Evolutionary conservation across 2,329 filamentous ascomycete genomes (phyloP).

Genomic region (Fusarium devonianum): DNA sequence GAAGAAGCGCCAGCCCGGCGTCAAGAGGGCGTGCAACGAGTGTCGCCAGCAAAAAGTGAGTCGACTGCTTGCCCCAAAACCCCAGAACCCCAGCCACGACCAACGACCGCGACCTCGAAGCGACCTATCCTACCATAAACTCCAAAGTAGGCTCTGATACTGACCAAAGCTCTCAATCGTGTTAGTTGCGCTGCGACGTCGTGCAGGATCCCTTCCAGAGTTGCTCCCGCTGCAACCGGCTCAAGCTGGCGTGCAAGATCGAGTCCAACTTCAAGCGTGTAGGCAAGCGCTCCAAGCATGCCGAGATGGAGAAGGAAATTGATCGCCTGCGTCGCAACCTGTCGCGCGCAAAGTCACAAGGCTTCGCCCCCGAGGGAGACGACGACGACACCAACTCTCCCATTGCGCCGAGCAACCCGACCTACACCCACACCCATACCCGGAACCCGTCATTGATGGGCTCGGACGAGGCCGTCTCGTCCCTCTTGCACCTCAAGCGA

Average conservation of each 20-base stretch:
- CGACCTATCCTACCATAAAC: no score
- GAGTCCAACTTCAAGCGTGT: conserved; percentile 88
- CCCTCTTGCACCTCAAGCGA: conserved; percentile 70
- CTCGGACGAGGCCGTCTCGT: conserved; percentile 73
- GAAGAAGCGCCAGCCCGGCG: conserved; percentile 70
- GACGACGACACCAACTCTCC: conserved; percentile 68
- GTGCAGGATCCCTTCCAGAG: conserved; percentile 80
- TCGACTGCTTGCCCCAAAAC: conserved; percentile 31
- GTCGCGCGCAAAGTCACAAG: conserved; percentile 65
- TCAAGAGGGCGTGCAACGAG: conserved; percentile 84
- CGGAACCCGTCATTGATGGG: conserved; percentile 71
- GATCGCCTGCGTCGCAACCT: conserved; percentile 70
- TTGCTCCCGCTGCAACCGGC: conserved; percentile 79
- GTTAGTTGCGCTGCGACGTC: conserved; percentile 81
- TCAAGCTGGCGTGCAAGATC: conserved; percentile 84
- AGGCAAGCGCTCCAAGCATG: conserved; percentile 82
- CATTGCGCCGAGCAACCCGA: conserved; percentile 57
- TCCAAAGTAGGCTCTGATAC: no score
- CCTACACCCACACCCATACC: conserved; percentile 67
- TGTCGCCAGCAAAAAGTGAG: conserved; percentile 85
- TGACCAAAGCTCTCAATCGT: conserved; percentile 15
- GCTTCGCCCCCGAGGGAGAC: conserved; percentile 62
- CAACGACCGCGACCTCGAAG: no score
- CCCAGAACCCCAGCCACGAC: not conserved
- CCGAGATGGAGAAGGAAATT: conserved; percentile 86